Percentiles rank a stretch among this genome's conserved stretches.
These are phyloP conservation scores for Penicillium brasilianum DNA, from an alignment of 2,329 filamentous ascomycete genomes.

Conservation along the genomic window DNA sequence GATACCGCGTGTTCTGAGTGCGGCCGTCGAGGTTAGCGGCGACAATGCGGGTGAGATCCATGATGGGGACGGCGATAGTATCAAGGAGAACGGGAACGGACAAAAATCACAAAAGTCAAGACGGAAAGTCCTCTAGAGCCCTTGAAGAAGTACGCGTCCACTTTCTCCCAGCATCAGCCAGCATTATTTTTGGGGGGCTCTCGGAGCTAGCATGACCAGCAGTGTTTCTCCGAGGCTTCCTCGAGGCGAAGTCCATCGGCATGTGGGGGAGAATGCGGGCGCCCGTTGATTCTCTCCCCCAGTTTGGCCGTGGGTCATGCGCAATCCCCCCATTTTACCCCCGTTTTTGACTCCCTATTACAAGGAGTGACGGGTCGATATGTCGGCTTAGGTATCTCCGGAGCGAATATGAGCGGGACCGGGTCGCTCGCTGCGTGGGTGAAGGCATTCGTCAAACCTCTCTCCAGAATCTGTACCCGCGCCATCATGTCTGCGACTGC, in stretches of 20 bases:
- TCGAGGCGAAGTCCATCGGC: slow-evolving; percentile 20
- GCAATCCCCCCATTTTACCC: neutral
- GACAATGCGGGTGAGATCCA: slow-evolving; percentile 37
- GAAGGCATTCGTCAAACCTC: slow-evolving; percentile 7
- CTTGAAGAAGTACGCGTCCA: slow-evolving; percentile 5
- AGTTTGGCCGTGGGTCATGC: neutral
- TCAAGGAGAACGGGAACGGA: neutral
- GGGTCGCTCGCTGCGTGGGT: neutral
- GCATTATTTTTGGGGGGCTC: neutral
- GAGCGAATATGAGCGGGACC: slow-evolving; percentile 8
- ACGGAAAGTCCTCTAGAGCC: neutral
- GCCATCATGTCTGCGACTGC: slow-evolving; percentile 32
- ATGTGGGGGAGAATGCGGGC: slow-evolving; percentile 32
- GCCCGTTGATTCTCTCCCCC: slow-evolving; percentile 7
- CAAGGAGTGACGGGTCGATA: too few species aligned
- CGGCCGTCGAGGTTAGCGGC: slow-evolving; percentile 47
- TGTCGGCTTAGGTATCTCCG: slow-evolving; percentile 5
- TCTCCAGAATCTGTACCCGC: slow-evolving; percentile 3
- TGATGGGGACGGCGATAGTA: neutral
- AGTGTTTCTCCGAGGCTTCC: neutral
- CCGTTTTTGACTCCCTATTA: neutral
- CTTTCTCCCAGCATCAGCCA: neutral
- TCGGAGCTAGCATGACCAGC: slow-evolving; percentile 10
- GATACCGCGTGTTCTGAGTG: slow-evolving; percentile 44
- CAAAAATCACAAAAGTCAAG: neutral